Percentiles rank a stretch among this genome's conserved stretches.
phyloP scores from a whole-genome alignment of 371 early-diverging fungal genomes.

The Rhizopus stolonifer region DNA sequence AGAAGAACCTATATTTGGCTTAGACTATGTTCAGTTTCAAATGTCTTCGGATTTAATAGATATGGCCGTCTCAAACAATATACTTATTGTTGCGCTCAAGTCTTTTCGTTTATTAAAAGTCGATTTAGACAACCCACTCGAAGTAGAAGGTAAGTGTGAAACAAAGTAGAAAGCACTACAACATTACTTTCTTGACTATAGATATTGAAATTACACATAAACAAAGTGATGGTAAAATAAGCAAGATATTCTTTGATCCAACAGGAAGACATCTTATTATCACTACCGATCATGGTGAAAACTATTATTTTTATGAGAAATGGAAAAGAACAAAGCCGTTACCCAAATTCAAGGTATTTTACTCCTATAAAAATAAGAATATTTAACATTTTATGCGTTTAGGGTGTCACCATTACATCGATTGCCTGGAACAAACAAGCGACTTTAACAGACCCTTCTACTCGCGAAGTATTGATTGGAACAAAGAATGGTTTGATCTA shows the following conservation, averaged over 20 bases:
- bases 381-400: neutral
- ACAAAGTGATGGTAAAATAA: constrained; percentile 61
- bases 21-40: constrained; percentile 82
- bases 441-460: constrained; percentile 62
- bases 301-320: constrained; percentile 77
- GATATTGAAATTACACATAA: constrained; percentile 78
- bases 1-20: constrained; percentile 65
- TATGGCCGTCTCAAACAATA: constrained; percentile 79
- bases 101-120: constrained; percentile 69
- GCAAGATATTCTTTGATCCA: constrained; percentile 80
- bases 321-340: constrained; percentile 78
- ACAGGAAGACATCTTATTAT: constrained; percentile 85
- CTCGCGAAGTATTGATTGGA: constrained; percentile 81
- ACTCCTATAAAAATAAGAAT: neutral
- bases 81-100: constrained; percentile 71
- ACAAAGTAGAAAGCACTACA: too few species aligned
- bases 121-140: constrained; percentile 56
- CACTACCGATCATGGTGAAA: constrained; percentile 84
- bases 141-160: constrained; percentile 45
- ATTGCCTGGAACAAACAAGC: constrained; percentile 86
- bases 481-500: constrained; percentile 83
- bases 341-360: constrained; percentile 64
- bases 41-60: constrained; percentile 67
- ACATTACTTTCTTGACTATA: constrained; percentile 46
- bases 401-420: constrained; percentile 80